phyloP scores from a whole-genome alignment of 352 stramenopile genomes.

The Pythium chondricola region DNA sequence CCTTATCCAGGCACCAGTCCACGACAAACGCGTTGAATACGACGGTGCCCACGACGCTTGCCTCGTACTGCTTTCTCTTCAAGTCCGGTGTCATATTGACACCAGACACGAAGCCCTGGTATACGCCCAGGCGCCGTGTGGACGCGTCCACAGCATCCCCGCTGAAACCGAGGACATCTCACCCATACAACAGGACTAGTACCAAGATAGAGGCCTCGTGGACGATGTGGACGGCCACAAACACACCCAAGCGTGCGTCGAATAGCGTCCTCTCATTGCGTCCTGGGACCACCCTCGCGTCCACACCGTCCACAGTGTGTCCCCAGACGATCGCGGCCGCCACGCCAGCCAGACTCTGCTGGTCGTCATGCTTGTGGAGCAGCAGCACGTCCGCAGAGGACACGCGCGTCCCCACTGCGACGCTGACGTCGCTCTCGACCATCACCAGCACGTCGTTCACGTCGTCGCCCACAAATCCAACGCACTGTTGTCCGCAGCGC shows the following conservation, averaged over 20 bases:
- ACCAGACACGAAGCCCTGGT: not conserved
- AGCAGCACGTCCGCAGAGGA: not conserved
- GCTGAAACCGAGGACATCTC: not conserved
- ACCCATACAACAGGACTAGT: not conserved
- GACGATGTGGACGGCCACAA: not conserved
- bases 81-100: not conserved
- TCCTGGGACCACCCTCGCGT: not conserved
- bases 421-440: constrained; percentile 66
- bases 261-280: too few species aligned
- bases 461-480: constrained; percentile 65
- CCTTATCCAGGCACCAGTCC: constrained; percentile 5
- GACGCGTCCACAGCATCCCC: not conserved
- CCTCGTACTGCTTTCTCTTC: not conserved
- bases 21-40: constrained; percentile 26
- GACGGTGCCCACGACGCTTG: not conserved
- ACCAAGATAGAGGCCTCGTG: not conserved
- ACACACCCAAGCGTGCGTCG: not conserved
- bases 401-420: constrained; percentile 34
- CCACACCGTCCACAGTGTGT: not conserved
- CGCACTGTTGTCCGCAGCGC: constrained; percentile 69
- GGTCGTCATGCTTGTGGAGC: too few species aligned
- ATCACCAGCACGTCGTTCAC: constrained; percentile 60
- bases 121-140: too few species aligned
- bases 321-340: not conserved
- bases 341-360: not conserved